phyloP scores from a whole-genome alignment of 2,329 filamentous ascomycete genomes.

The Fusarium globosum region DNA sequence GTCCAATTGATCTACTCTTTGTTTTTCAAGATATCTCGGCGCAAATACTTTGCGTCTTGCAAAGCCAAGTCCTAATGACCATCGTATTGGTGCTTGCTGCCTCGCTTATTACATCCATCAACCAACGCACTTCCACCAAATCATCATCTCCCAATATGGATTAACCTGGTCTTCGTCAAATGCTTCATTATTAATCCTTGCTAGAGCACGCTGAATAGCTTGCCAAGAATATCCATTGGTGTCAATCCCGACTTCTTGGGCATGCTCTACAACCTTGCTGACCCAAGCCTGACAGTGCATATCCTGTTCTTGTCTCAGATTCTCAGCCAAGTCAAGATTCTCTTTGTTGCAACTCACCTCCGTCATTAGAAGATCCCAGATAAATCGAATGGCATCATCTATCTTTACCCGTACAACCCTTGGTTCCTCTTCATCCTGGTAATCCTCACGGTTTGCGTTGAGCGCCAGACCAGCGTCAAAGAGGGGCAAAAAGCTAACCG shows the following conservation, averaged over 20 bases:
- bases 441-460: background rate
- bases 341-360: background rate
- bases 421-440: background rate
- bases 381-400: background rate
- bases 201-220: background rate
- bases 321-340: accelerated
- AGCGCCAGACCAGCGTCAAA: background rate
- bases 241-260: background rate
- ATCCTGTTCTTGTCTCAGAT: background rate
- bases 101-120: too few relatives aligned
- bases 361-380: accelerated
- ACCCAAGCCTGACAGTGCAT: background rate
- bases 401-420: background rate
- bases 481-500: background rate
- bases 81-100: too few relatives aligned
- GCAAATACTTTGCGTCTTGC: too few relatives aligned
- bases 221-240: background rate
- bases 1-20: accelerated
- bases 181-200: background rate
- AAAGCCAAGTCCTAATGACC: too few relatives aligned
- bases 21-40: too few relatives aligned
- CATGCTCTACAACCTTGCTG: background rate
- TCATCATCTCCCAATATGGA: background rate
- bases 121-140: background rate
- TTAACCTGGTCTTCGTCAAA: background rate